These are phyloP conservation scores for Usnea hakonensis DNA, from an alignment of 495 filamentous ascomycete species.

Conservation along the genomic window DNA sequence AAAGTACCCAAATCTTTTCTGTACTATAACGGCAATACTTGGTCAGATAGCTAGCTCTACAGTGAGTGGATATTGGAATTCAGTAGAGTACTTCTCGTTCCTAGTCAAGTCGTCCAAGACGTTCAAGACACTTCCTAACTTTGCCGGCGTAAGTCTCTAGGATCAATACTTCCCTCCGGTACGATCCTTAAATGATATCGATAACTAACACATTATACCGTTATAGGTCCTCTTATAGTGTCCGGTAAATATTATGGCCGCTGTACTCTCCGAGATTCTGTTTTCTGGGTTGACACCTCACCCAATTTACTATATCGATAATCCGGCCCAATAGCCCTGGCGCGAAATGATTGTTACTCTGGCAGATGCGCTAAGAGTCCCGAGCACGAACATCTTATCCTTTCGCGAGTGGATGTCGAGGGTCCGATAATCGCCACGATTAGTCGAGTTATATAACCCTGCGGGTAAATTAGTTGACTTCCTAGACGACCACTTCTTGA, in stretches of 20 bases:
- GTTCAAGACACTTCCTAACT: conserved; percentile 32
- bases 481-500: conserved; percentile 41
- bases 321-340: conserved; percentile 40
- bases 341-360: conserved; percentile 32
- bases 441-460: conserved; percentile 38
- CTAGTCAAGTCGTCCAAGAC: conserved; percentile 39
- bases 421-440: conserved; percentile 29
- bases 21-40: conserved; percentile 37
- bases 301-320: conserved; percentile 45
- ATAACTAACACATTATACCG: no score
- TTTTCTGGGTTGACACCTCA: conserved; percentile 13
- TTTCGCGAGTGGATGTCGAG: conserved; percentile 42
- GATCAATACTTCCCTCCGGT: not conserved
- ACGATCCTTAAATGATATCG: not conserved
- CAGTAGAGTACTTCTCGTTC: conserved; percentile 41
- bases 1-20: conserved; percentile 30
- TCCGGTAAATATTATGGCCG: conserved; percentile 37
- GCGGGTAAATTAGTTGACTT: conserved; percentile 41
- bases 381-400: conserved; percentile 32
- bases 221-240: conserved; percentile 35
- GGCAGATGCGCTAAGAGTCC: conserved; percentile 36
- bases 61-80: conserved; percentile 47
- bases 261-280: conserved; percentile 29
- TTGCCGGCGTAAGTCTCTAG: conserved; percentile 25
- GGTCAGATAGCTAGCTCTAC: conserved; percentile 47